Evolutionary conservation across 495 filamentous ascomycete species (phyloP), one percentile per base, ranked within the genome.

Genomic region (Lasiosphaeris hirsuta): DNA sequence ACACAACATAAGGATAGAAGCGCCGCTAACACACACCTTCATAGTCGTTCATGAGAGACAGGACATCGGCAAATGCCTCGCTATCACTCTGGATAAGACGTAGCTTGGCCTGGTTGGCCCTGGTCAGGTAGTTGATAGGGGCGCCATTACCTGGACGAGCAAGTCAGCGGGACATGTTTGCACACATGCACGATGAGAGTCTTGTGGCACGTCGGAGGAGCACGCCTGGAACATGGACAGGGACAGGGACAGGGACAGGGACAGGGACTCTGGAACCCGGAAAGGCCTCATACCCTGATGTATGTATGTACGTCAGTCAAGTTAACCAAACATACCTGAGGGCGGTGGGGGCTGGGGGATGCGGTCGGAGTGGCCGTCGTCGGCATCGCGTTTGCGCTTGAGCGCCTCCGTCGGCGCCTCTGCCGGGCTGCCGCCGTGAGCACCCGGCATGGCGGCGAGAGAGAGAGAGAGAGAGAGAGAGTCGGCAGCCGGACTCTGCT

Each of bases 41-140:
- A 67, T 94, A 96, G 63, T 91, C 84, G 63, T 80, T 79, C 61
- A 96, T 83, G 56, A 91, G 77, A 37, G 79, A 72, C 30, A 93
- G 75, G 40, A 80, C 64, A 50, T 80, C 73, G 10, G 67, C 63
- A 55, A 80, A 78, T 11, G 66, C 71, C 36, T 75, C 74, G 49
- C 56, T 51, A 56, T 79, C 76, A 38, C 72, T 71, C 47, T 77
- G 73, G 39, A 81, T 72, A 47, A 81, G 68, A 13, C 64, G 71
- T n/a, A 81, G 59, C 46, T 68, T 75, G 47, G 67, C 58, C 14
- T 61, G 9, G 19, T 60, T 70, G n/a, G 69, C 63, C 49, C 63
- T 75, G 10, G 72, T 63, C 43, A 94, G 80, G 63, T 94, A 96
- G 69, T 96, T 93, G 76, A 94, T 94, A 63, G 87, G 86, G 19